Percentiles rank a stretch among this genome's conserved stretches.
These are phyloP conservation scores for Petrea volubilis DNA, from an alignment of 257 asterid genomes.

Conservation along the genomic window DNA sequence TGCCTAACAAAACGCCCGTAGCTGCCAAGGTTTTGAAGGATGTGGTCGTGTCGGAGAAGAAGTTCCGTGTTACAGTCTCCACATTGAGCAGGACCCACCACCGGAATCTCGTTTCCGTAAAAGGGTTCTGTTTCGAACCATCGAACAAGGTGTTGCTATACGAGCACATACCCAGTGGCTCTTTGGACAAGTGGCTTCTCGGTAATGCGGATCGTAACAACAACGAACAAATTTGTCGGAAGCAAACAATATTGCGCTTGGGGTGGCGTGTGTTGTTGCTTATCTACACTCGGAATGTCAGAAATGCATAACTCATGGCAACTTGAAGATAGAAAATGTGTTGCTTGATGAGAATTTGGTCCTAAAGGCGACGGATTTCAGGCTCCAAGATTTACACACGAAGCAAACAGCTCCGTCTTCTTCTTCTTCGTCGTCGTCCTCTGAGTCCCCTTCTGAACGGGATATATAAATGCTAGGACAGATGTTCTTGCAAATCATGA, in stretches of 20 bases:
- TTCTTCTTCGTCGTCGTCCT: no score
- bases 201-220: slow-evolving; percentile 13
- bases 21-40: slow-evolving; percentile 54
- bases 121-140: slow-evolving; percentile 61
- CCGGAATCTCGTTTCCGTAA: slow-evolving; percentile 52
- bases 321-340: slow-evolving; percentile 56
- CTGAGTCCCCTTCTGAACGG: slow-evolving; percentile 62
- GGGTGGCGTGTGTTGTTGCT: slow-evolving; percentile 55
- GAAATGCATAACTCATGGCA: slow-evolving; percentile 62
- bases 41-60: slow-evolving; percentile 50
- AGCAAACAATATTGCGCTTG: slow-evolving; percentile 51
- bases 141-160: slow-evolving; percentile 49
- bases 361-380: slow-evolving; percentile 62
- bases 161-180: slow-evolving; percentile 57
- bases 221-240: slow-evolving; percentile 40
- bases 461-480: slow-evolving; percentile 61
- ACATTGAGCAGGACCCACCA: slow-evolving; percentile 63
- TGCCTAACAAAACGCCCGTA: slow-evolving; percentile 44
- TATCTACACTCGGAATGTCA: slow-evolving; percentile 66
- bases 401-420: slow-evolving; percentile 42
- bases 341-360: slow-evolving; percentile 55
- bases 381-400: slow-evolving; percentile 37
- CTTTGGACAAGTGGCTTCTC: slow-evolving; percentile 57
- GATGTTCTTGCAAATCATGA: slow-evolving; percentile 50
- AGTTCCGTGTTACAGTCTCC: slow-evolving; percentile 54